These are phyloP conservation scores for Chrysoporthe deuterocubensis DNA, from an alignment of 2,329 filamentous ascomycete genomes.

Conservation along the genomic window DNA sequence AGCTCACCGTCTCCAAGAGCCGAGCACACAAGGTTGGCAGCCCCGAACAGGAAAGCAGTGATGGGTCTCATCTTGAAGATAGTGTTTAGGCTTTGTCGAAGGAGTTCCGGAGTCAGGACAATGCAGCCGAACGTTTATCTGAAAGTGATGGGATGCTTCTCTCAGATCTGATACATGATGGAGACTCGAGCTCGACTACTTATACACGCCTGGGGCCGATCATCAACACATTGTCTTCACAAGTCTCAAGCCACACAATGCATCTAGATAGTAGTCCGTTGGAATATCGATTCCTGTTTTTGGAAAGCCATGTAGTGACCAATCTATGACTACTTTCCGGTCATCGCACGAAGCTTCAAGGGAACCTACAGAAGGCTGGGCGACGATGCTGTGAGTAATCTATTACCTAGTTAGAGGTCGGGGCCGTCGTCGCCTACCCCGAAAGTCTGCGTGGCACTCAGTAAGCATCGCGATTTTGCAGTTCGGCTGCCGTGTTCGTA, in stretches of 20 bases:
- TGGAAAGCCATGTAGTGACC: slow-evolving; percentile 11
- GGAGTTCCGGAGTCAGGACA: not conserved
- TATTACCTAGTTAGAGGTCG: not conserved
- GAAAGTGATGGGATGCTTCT: not conserved
- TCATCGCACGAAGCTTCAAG: not conserved
- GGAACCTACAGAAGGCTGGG: not conserved
- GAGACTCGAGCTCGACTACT: not conserved
- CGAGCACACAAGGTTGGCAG: slow-evolving; percentile 13
- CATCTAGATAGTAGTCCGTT: not conserved
- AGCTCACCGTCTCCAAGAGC: slow-evolving; percentile 25
- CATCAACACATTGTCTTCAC: not conserved
- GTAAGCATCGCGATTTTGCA: not conserved
- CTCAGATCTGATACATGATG: not conserved
- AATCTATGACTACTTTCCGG: not conserved
- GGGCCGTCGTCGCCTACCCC: not conserved
- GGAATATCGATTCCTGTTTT: slow-evolving; percentile 5
- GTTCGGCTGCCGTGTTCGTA: not conserved
- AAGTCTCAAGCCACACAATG: not conserved
- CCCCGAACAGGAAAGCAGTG: slow-evolving; percentile 1
- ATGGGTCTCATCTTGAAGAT: slow-evolving; percentile 10
- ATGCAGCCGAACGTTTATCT: not conserved
- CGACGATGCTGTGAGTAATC: not conserved
- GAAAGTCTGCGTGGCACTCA: not conserved
- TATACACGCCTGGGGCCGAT: not conserved
- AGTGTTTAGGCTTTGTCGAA: not conserved